Percentiles rank a stretch among this genome's conserved stretches.
These are phyloP conservation scores for Ceratocystis harringtonii DNA, from an alignment of 2,329 filamentous ascomycete species.

Conservation along the genomic window DNA sequence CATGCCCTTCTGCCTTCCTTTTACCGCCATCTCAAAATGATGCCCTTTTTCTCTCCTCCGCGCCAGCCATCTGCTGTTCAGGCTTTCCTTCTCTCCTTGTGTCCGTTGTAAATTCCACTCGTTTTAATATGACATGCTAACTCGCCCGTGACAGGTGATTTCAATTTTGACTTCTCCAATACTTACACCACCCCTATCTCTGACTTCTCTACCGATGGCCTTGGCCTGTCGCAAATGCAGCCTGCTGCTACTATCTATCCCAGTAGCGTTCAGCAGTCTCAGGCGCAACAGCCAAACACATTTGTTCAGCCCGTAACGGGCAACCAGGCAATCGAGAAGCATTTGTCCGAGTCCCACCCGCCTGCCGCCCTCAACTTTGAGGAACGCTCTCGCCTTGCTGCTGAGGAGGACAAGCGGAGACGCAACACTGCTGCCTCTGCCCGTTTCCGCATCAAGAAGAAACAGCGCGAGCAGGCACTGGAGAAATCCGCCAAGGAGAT, in stretches of 20 bases:
- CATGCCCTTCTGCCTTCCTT: neutral
- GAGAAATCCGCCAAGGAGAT: slow-evolving; percentile 73
- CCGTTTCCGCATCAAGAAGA: slow-evolving; percentile 89
- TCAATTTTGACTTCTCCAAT: slow-evolving; percentile 29
- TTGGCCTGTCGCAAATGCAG: slow-evolving; percentile 38
- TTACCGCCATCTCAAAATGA: neutral
- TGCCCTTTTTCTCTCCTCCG: neutral
- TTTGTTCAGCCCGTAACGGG: slow-evolving; percentile 19
- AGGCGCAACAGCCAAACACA: slow-evolving; percentile 18
- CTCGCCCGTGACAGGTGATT: slow-evolving; percentile 11
- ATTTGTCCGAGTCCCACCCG: slow-evolving; percentile 29
- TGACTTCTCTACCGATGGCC: slow-evolving; percentile 6
- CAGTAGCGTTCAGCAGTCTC: slow-evolving; percentile 25
- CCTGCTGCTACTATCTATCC: slow-evolving; percentile 35
- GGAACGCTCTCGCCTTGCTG: slow-evolving; percentile 55
- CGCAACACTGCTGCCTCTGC: slow-evolving; percentile 81
- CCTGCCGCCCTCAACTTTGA: slow-evolving; percentile 43
- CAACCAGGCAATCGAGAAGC: slow-evolving; percentile 30
- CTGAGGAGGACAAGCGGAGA: slow-evolving; percentile 79
- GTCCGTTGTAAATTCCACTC: neutral
- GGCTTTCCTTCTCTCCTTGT: neutral
- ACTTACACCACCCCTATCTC: slow-evolving; percentile 22
- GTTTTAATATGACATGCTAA: slow-evolving; percentile 16
- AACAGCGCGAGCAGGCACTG: slow-evolving; percentile 77
- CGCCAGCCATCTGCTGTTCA: neutral